Conservation (phyloP, 306 rosid genomes). For the Prinsepia uniflora region DNA sequence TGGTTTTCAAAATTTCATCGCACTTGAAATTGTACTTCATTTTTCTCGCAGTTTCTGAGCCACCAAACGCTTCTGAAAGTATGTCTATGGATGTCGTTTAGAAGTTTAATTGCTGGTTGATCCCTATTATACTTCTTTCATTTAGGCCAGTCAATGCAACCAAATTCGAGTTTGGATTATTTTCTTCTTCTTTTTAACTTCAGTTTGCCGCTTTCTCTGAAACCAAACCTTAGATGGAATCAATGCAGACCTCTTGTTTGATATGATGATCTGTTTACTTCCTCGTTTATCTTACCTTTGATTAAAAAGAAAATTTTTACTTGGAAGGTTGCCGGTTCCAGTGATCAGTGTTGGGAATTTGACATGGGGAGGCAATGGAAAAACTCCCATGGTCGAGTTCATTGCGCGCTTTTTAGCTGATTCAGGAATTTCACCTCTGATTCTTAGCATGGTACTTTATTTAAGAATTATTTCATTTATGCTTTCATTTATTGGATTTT, state of each 20-base stretch:
- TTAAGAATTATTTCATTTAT: background rate
- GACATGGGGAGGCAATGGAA: conserved; percentile 98
- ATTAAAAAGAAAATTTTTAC: background rate
- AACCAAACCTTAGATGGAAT: background rate
- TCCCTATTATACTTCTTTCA: background rate
- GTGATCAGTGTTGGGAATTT: conserved; percentile 87
- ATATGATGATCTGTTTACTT: background rate
- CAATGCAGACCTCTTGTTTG: background rate
- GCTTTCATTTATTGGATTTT: background rate
- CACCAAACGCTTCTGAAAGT: background rate
- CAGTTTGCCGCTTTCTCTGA: background rate
- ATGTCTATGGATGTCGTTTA: background rate
- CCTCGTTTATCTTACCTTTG: background rate
- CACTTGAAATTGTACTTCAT: background rate
- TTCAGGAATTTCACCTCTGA: conserved; percentile 61
- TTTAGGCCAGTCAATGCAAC: background rate
- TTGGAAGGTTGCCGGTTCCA: conserved; percentile 55
- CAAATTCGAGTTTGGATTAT: background rate
- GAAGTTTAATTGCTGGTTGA: background rate
- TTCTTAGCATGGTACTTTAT: conserved; percentile 67
- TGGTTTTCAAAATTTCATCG: background rate
- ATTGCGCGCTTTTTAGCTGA: conserved; percentile 55
- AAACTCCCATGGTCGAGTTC: conserved; percentile 92
- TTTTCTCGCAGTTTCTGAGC: background rate
- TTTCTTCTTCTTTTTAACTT: background rate